Evolutionary conservation across 139 green algal species (phyloP).

Genomic region (Tetraselmis chui): DNA sequence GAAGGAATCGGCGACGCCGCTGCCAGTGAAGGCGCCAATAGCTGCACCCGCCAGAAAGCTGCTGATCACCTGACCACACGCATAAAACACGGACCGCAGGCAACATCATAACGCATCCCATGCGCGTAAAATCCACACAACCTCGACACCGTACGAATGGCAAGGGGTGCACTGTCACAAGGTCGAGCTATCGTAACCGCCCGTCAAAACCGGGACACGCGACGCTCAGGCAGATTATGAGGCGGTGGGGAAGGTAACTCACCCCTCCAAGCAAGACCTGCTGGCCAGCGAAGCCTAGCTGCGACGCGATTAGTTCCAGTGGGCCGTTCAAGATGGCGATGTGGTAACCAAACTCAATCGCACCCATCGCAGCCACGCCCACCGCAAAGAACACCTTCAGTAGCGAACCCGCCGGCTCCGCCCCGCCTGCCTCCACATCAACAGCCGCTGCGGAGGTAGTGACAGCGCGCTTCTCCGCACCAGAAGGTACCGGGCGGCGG

Average conservation of each 20-base stretch:
- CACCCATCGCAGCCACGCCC: slow-evolving; percentile 52
- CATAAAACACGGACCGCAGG: too few relatives aligned
- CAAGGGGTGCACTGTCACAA: neutral
- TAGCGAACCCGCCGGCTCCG: slow-evolving; percentile 11
- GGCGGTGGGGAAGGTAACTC: neutral
- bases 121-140: too few relatives aligned
- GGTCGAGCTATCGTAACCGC: neutral
- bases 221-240: neutral
- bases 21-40: slow-evolving; percentile 56
- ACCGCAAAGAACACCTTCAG: slow-evolving; percentile 41
- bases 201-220: neutral
- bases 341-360: slow-evolving; percentile 81
- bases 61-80: slow-evolving; percentile 82
- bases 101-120: too few relatives aligned
- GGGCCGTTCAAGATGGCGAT: slow-evolving; percentile 85
- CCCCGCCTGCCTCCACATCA: neutral
- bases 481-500: neutral
- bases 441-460: neutral
- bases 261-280: neutral
- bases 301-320: slow-evolving; percentile 62
- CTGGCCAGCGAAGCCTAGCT: slow-evolving; percentile 71
- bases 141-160: neutral
- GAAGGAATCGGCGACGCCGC: slow-evolving; percentile 60
- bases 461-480: neutral
- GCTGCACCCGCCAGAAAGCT: slow-evolving; percentile 70